Conservation (phyloP, 257 asterid genomes). For the Linaria vulgaris region DNA sequence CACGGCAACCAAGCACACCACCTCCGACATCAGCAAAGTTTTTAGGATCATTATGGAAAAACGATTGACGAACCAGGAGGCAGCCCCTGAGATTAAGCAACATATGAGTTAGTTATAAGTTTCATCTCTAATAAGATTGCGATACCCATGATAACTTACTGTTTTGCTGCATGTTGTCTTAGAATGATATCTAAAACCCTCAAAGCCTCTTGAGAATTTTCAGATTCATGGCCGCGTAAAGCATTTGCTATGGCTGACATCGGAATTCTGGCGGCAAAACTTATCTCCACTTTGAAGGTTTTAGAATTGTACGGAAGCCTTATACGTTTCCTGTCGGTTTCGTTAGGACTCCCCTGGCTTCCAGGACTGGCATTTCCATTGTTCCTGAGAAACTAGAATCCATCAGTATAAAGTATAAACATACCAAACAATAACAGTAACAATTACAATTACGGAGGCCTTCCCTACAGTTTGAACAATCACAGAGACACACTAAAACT, state of each 20-base stretch:
- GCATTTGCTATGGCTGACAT: conserved; percentile 83
- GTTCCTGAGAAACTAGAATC: conserved; percentile 46
- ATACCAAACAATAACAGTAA: no score
- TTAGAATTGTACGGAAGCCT: conserved; percentile 69
- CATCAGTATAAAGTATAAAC: no score
- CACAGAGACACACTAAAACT: neutral
- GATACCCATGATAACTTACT: conserved; percentile 46
- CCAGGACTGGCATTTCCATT: conserved; percentile 67
- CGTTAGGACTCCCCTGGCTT: conserved; percentile 48
- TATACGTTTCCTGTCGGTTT: conserved; percentile 56
- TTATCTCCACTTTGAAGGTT: conserved; percentile 76
- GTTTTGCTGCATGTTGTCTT: conserved; percentile 90
- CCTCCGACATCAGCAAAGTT: conserved; percentile 81
- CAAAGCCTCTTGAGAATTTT: conserved; percentile 74
- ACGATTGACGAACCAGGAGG: conserved; percentile 77
- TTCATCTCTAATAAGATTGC: neutral
- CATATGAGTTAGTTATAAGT: conserved; percentile 1
- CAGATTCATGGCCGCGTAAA: conserved; percentile 79
- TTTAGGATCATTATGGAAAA: conserved; percentile 63
- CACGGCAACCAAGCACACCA: conserved; percentile 85
- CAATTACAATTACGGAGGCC: no score
- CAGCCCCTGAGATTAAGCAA: conserved; percentile 64
- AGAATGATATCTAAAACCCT: conserved; percentile 81
- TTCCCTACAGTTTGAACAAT: no score
- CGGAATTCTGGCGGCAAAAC: conserved; percentile 76